Percentiles rank a stretch among this genome's conserved stretches.
phyloP scores from a whole-genome alignment of 495 filamentous ascomycete genomes.

The Tuber brumale region DNA sequence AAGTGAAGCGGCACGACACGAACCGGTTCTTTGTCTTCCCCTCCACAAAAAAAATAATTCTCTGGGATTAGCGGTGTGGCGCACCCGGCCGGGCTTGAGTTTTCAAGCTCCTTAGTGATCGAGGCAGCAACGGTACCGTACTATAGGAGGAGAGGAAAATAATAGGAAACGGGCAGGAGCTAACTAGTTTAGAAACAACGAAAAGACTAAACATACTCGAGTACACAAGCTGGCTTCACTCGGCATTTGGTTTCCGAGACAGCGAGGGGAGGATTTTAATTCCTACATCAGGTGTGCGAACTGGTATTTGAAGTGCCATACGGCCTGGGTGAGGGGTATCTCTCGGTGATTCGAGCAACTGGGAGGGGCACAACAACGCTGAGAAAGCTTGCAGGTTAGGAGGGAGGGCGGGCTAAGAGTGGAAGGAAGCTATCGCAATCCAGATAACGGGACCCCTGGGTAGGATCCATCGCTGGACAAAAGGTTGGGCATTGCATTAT shows the following conservation, averaged over 20 bases:
- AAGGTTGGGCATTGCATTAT: neutral
- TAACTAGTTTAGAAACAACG: neutral
- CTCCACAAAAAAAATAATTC: neutral
- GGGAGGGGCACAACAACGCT: neutral
- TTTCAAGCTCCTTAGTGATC: neutral
- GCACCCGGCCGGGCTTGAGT: neutral
- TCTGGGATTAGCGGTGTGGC: neutral
- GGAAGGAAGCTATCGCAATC: neutral
- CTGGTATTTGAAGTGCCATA: neutral
- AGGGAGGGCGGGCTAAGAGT: neutral
- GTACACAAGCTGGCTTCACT: slow-evolving; percentile 2
- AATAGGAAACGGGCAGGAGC: neutral
- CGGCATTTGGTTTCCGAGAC: neutral
- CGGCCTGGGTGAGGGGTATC: neutral
- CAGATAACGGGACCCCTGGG: neutral
- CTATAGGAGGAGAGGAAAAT: neutral
- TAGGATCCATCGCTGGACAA: neutral
- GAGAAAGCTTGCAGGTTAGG: neutral
- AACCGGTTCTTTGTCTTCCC: neutral
- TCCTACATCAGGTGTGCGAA: neutral
- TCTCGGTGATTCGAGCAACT: neutral
- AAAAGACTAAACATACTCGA: neutral
- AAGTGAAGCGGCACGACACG: neutral
- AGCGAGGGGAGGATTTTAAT: slow-evolving; percentile 1
- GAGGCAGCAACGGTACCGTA: neutral